Evolutionary conservation across 2,329 filamentous ascomycete genomes (phyloP), one percentile per base, ranked within the genome.

Genomic region (Ascochyta fabae): DNA sequence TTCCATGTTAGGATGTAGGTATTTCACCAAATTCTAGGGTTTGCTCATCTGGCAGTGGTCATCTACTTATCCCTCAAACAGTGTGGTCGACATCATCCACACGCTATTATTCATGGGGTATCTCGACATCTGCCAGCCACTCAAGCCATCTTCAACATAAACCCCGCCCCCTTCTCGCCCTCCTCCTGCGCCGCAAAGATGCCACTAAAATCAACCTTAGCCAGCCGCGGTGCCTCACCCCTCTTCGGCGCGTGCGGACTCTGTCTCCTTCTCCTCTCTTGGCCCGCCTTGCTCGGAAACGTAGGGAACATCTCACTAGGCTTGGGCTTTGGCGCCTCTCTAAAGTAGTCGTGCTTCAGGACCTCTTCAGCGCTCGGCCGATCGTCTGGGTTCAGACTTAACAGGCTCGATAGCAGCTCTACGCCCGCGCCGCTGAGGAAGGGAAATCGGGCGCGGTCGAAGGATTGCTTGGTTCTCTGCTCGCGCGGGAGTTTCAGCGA

Each of bases 271-370:
- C 92, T 81, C 70, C 88, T 89, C 80, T 99, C 95, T 80, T 95
- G 90, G 1, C 92, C 92, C 0, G 95, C 95, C 76, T 96, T 97
- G 67, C 90, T 95, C 0, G 95, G 95, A 73, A 98, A 99, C 0
- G 95, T 98, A 2, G 95, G 95, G 72, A 99, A 98, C 88, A 99
- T 89, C 67, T 89, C 89, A 72, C 91, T 89, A 7, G 89, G 87
- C 78, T 98, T 98, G 1, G 93, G 91, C 58, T 90, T 90, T 0
- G 95, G 95, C 65, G 96, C 89, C 77, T 98, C 93, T 16, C 76
- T 81, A 75, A 99, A 99, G 75, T 96, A 99, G 33, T 86, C 81
- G 74, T 97, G 91, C 43, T 83, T 79, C 33, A 98, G 82, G 72
- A 96, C 87, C 56, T 92, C 85, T 45, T 80, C 80, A 1, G 94